Conservation (phyloP, 768 basidiomycete species). For the Sarcomyxa edulis region DNA sequence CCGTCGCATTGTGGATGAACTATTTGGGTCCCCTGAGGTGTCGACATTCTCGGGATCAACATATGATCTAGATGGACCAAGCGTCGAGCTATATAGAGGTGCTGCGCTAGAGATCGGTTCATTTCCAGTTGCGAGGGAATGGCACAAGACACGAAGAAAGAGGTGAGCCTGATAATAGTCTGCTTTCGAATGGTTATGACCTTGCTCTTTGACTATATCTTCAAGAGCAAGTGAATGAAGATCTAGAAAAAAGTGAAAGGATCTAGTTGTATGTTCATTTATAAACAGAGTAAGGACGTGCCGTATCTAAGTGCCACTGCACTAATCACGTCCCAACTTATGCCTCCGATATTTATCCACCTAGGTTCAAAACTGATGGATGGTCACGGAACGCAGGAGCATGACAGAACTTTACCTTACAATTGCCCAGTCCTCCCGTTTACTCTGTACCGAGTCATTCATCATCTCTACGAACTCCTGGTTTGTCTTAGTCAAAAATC, state of each 20-base stretch:
- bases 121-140: constrained; percentile 27
- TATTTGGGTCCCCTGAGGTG: no score
- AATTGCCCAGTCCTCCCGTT: not conserved
- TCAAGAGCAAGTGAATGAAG: constrained; percentile 63
- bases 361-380: constrained; percentile 33
- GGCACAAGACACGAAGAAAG: constrained; percentile 55
- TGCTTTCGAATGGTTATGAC: constrained; percentile 42
- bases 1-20: no score
- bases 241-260: constrained; percentile 31
- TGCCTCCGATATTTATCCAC: constrained; percentile 63
- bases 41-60: no score
- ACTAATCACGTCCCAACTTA: constrained; percentile 62
- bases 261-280: constrained; percentile 4
- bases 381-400: constrained; percentile 10
- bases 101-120: no score
- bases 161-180: constrained; percentile 52
- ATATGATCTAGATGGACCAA: no score
- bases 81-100: no score
- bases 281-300: constrained; percentile 21
- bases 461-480: constrained; percentile 43
- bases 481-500: constrained; percentile 43
- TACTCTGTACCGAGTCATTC: constrained; percentile 15
- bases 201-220: constrained; percentile 53
- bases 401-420: no score
- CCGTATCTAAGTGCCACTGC: constrained; percentile 53